Percentiles rank a stretch among this genome's conserved stretches.
Conservation (phyloP, 495 filamentous ascomycete species). For the Penicillium fimorum region DNA sequence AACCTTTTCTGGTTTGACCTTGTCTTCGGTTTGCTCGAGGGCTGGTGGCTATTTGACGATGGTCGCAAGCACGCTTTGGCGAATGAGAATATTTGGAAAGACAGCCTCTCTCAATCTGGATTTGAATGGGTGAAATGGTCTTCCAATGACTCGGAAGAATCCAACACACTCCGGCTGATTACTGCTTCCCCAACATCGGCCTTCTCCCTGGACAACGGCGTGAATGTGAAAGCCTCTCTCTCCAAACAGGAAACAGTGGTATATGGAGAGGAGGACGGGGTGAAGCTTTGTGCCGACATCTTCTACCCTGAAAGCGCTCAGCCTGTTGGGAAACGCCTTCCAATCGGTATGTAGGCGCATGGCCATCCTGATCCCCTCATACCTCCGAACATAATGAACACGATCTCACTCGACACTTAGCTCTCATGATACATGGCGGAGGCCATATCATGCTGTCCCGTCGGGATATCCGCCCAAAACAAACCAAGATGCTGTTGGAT, state of each 20-base stretch:
- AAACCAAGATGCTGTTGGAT: slow-evolving; percentile 37
- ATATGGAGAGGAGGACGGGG: background rate
- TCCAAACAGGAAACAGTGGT: background rate
- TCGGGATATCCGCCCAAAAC: slow-evolving; percentile 40
- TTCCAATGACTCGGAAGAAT: background rate
- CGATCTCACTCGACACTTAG: background rate
- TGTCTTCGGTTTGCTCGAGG: slow-evolving; percentile 35
- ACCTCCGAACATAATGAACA: too few species aligned
- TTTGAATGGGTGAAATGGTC: slow-evolving; percentile 3
- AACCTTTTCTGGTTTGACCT: slow-evolving; percentile 37
- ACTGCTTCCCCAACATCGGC: background rate
- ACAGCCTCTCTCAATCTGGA: background rate
- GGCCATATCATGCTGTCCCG: slow-evolving; percentile 48
- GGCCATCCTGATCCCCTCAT: too few species aligned
- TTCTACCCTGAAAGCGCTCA: background rate
- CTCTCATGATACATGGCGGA: slow-evolving; percentile 49
- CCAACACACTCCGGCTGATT: background rate
- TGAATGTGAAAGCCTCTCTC: too few species aligned
- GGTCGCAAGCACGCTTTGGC: slow-evolving; percentile 26
- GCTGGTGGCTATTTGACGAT: slow-evolving; percentile 38
- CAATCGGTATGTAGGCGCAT: slow-evolving; percentile 8
- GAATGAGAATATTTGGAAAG: background rate
- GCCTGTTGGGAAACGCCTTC: background rate
- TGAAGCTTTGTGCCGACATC: slow-evolving; percentile 1
- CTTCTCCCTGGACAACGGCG: too few species aligned